These are phyloP conservation scores for Delonix regia DNA, from an alignment of 306 rosid species.

Conservation along the genomic window DNA sequence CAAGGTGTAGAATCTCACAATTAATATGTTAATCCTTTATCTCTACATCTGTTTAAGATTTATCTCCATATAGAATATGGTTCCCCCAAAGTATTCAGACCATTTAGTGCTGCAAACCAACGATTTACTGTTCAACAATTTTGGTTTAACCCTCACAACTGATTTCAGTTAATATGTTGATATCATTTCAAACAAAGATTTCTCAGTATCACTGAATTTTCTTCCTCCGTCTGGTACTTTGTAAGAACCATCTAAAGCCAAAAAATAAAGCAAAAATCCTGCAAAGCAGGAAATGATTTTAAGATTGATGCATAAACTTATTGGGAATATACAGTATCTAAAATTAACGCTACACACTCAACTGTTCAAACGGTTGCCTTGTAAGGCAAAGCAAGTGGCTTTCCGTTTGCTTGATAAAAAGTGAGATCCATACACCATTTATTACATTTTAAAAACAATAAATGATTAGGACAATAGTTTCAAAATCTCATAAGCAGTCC, in stretches of 20 bases:
- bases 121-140: neutral
- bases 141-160: neutral
- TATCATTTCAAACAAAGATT: neutral
- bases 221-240: neutral
- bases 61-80: neutral
- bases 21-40: neutral
- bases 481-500: neutral
- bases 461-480: neutral
- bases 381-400: neutral
- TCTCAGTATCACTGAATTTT: neutral
- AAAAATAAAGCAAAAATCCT: constrained; percentile 16
- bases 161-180: neutral
- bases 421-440: neutral
- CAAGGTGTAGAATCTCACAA: constrained; percentile 5
- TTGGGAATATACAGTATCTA: neutral
- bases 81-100: neutral
- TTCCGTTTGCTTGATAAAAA: neutral
- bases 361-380: neutral
- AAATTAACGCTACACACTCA: neutral
- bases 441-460: constrained; percentile 5
- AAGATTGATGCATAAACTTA: constrained; percentile 2
- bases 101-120: neutral
- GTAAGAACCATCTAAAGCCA: neutral
- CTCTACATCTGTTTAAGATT: neutral
- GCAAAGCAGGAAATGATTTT: constrained; percentile 3